phyloP scores from a whole-genome alignment of 2,329 filamentous ascomycete genomes.

The Fusarium coffeatum region DNA sequence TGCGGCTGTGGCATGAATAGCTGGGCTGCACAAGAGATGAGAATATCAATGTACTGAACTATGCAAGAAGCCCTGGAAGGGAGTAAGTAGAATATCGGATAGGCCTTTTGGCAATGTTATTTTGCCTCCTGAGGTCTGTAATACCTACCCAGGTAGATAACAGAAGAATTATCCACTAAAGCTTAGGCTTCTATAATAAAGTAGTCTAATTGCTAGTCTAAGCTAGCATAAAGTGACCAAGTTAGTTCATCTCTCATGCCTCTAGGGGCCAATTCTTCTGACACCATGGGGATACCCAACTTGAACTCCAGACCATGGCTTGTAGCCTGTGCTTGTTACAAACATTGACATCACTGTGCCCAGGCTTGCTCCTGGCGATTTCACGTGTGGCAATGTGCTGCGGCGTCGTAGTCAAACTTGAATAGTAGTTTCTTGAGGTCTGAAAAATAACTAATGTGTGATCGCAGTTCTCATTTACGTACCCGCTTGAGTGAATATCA shows the following conservation, averaged over 20 bases:
- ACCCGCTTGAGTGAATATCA: conserved; percentile 35
- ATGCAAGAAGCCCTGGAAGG: conserved; percentile 8
- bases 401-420: conserved; percentile 3
- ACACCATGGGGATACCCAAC: background rate
- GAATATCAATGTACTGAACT: conserved; percentile 24
- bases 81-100: conserved; percentile 28
- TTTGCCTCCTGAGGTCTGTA: conserved; percentile 11
- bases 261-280: too few species aligned
- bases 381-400: background rate
- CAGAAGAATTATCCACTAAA: too few species aligned
- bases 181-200: too few species aligned
- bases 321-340: background rate
- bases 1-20: conserved; percentile 16
- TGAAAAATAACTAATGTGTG: background rate
- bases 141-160: background rate
- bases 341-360: background rate
- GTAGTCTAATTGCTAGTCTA: too few species aligned
- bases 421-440: background rate
- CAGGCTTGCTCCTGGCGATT: background rate
- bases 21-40: conserved; percentile 13
- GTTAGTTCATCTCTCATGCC: too few species aligned
- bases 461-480: conserved; percentile 25
- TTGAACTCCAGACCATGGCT: background rate
- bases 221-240: too few species aligned
- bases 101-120: conserved; percentile 34